phyloP scores from a whole-genome alignment of 176 grass and related monocot species.

The Zoysia japonica region DNA sequence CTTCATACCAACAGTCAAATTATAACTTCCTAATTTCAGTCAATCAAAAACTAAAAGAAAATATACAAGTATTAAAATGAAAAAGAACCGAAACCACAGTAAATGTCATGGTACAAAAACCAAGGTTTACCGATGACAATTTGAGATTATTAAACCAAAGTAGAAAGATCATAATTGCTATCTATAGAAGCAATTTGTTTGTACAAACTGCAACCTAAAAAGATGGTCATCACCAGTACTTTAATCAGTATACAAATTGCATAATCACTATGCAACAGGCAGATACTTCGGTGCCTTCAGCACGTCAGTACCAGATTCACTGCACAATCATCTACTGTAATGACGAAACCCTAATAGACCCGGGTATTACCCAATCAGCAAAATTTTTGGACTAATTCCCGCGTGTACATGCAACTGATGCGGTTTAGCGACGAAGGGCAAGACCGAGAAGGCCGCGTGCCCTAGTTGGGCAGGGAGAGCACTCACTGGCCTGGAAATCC shows the following conservation, averaged over 20 bases:
- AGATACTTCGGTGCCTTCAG: not conserved
- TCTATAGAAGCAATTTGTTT: not conserved
- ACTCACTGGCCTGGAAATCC: constrained; percentile 72
- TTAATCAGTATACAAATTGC: constrained; percentile 7
- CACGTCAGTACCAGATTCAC: not conserved
- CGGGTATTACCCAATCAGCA: not conserved
- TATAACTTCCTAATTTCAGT: constrained; percentile 1
- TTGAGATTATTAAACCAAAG: not conserved
- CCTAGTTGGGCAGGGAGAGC: constrained; percentile 27
- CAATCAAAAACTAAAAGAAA: not conserved
- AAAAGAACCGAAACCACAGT: not conserved
- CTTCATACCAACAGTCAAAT: not conserved
- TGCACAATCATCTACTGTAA: not conserved
- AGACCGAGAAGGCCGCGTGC: constrained; percentile 17
- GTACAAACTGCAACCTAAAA: constrained; percentile 1
- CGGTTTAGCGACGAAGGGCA: not conserved
- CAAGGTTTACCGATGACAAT: not conserved
- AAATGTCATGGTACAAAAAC: constrained; percentile 3
- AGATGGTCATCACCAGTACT: not conserved
- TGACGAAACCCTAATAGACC: constrained; percentile 13
- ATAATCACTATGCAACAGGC: constrained; percentile 20
- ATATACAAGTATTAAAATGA: not conserved
- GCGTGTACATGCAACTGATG: not conserved
- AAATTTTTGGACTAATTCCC: not conserved
- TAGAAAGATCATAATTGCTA: constrained; percentile 16